These are phyloP conservation scores for Alternaria sp. DNA, from an alignment of 2,329 filamentous ascomycete genomes.

Conservation along the genomic window DNA sequence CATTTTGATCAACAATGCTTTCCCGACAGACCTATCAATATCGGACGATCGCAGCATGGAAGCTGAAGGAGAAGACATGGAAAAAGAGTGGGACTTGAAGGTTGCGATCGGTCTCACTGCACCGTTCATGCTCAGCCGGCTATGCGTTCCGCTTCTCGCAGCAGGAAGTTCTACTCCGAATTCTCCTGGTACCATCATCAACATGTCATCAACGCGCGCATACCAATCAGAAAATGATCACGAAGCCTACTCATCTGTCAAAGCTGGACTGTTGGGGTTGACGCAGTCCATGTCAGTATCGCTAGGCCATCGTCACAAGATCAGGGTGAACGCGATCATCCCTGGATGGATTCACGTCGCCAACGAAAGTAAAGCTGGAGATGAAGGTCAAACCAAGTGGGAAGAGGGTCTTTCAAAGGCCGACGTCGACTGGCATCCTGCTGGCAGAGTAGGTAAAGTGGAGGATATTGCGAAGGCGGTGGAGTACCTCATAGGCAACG, in stretches of 20 bases:
- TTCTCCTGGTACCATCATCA: conserved; percentile 48
- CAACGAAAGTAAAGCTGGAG: conserved; percentile 51
- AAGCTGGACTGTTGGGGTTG: conserved; percentile 59
- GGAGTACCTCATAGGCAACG: conserved; percentile 49
- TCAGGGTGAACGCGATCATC: conserved; percentile 58
- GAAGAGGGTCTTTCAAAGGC: conserved; percentile 54
- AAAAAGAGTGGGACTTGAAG: conserved; percentile 44
- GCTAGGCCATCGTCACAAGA: conserved; percentile 50
- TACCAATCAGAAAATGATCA: conserved; percentile 57
- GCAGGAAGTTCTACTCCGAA: conserved; percentile 19
- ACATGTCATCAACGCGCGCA: conserved; percentile 59
- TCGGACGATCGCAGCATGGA: conserved; percentile 37
- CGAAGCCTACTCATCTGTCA: conserved; percentile 58
- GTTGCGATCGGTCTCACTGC: conserved; percentile 44
- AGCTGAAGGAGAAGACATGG: conserved; percentile 36
- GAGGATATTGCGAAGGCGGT: conserved; percentile 54
- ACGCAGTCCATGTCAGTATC: conserved; percentile 58
- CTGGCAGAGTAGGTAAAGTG: conserved; percentile 57
- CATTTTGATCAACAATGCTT: conserved; percentile 46
- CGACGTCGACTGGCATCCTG: conserved; percentile 58
- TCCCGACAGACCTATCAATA: conserved; percentile 36
- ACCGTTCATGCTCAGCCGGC: conserved; percentile 39
- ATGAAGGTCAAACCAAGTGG: conserved; percentile 52
- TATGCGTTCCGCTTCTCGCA: conserved; percentile 40
- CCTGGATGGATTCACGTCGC: conserved; percentile 61